Conservation (phyloP, 2,329 filamentous ascomycete genomes). For the Aspergillus novoparasiticus region DNA sequence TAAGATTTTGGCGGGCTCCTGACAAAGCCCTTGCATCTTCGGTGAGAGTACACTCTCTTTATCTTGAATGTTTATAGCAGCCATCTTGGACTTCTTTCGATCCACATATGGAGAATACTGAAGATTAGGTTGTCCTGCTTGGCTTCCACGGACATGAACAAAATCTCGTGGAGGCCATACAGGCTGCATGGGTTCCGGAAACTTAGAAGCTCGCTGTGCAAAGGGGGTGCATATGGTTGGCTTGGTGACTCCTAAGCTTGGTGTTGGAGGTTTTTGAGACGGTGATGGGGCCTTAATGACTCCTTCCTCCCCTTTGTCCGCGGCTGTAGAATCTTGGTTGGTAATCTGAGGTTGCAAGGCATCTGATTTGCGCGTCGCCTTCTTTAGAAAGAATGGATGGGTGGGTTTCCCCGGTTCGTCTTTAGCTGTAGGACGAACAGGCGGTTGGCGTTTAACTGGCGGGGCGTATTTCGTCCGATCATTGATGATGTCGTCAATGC, state of each 20-base stretch:
- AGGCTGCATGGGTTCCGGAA: conserved; percentile 36
- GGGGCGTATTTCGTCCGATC: conserved; percentile 35
- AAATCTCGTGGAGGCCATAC: conserved; percentile 44
- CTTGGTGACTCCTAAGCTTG: not conserved
- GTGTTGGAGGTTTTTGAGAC: not conserved
- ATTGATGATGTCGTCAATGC: conserved; percentile 65
- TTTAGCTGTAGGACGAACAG: conserved; percentile 11
- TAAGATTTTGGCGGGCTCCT: conserved; percentile 16
- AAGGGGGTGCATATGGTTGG: conserved; percentile 19
- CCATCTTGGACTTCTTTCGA: conserved; percentile 43
- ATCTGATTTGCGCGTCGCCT: conserved; percentile 39
- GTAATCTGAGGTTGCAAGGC: not conserved
- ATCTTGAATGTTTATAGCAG: conserved; percentile 34
- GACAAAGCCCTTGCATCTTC: not conserved
- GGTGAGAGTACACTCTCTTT: conserved; percentile 35
- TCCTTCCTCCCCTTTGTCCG: not conserved
- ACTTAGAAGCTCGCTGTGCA: conserved; percentile 27
- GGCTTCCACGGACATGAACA: conserved; percentile 54
- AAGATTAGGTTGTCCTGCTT: not conserved
- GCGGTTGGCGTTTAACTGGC: conserved; percentile 21
- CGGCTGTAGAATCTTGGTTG: not conserved
- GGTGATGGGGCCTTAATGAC: not conserved
- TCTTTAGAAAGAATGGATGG: conserved; percentile 72
- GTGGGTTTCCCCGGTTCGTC: conserved; percentile 49
- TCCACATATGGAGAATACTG: conserved; percentile 15